phyloP scores from a whole-genome alignment of 2,329 filamentous ascomycete species.

The Phaeosphaeria sp. region DNA sequence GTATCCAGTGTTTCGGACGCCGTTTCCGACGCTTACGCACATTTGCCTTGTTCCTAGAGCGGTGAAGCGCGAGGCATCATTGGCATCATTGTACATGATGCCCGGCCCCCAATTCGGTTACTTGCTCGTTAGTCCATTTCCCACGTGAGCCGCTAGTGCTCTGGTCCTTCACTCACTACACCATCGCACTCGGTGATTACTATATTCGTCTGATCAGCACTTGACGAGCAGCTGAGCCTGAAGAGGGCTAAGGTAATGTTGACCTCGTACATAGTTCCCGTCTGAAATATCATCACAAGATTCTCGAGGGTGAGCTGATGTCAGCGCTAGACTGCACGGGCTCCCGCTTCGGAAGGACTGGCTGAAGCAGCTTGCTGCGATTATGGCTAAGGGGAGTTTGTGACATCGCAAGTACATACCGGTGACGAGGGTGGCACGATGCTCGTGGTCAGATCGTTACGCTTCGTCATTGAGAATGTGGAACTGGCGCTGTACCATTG shows the following conservation, averaged over 20 bases:
- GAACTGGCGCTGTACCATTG: neutral
- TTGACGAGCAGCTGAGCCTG: neutral
- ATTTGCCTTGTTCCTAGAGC: neutral
- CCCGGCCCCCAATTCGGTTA: neutral
- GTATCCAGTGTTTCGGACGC: neutral
- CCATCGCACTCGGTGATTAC: conserved; percentile 9
- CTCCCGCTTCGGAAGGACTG: conserved; percentile 1
- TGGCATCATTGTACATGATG: neutral
- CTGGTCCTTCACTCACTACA: neutral
- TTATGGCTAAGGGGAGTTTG: neutral
- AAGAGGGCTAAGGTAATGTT: neutral
- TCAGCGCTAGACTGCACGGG: conserved; percentile 11
- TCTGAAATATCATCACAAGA: neutral
- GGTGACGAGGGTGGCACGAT: neutral
- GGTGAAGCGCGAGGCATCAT: neutral
- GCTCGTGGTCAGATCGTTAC: neutral
- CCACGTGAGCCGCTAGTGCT: neutral
- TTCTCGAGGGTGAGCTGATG: conserved; percentile 1
- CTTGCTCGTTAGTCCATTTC: neutral
- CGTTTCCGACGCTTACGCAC: neutral
- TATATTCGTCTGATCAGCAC: neutral
- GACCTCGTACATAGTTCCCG: neutral
- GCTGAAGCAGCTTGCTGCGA: neutral
- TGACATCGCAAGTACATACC: neutral
- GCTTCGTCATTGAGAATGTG: neutral